phyloP scores from a whole-genome alignment of 2,329 filamentous ascomycete genomes.

The Colletotrichum viniferum region DNA sequence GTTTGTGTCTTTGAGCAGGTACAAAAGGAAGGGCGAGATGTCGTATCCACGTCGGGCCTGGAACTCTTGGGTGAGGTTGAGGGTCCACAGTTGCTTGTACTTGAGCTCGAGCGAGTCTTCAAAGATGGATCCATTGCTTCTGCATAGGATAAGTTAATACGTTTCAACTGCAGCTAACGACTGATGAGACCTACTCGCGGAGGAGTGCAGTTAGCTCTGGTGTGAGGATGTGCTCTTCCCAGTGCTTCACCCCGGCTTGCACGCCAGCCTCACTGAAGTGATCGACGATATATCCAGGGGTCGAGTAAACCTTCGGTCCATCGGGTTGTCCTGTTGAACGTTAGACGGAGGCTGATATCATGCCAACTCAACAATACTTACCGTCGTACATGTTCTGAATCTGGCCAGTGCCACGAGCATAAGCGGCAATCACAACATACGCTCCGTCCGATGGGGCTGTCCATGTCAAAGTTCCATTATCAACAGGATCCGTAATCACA shows the following conservation, averaged over 20 bases:
- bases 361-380: background rate
- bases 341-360: background rate
- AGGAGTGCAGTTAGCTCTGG: background rate
- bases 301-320: background rate
- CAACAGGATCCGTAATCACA: background rate
- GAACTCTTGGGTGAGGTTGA: background rate
- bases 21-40: background rate
- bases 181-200: background rate
- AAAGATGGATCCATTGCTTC: background rate
- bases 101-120: background rate
- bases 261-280: background rate
- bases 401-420: background rate
- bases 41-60: background rate
- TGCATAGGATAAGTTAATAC: fast-evolving
- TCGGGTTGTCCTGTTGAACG: background rate
- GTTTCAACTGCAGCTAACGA: fast-evolving
- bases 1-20: background rate
- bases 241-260: background rate
- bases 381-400: background rate
- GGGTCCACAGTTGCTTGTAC: background rate
- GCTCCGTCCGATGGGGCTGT: background rate
- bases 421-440: background rate
- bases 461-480: background rate
- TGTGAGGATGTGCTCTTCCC: background rate
- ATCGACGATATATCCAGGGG: background rate